Evolutionary conservation across 164 flowering plant genomes (phyloP).

Genomic region (Pachysandra terminalis): DNA sequence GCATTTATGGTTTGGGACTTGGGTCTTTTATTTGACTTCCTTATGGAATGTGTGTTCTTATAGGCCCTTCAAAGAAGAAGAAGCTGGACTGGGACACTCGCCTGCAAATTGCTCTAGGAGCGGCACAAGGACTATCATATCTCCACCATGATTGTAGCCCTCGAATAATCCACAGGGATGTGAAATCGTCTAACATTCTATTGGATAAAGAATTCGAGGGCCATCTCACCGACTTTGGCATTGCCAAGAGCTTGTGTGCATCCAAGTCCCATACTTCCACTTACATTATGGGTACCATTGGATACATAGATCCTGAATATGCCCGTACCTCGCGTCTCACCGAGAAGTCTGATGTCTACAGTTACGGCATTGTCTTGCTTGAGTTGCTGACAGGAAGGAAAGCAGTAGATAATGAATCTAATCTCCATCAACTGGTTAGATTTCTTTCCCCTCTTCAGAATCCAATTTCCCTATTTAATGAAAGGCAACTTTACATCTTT

Average conservation of each 20-base stretch:
- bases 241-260: constrained; percentile 75
- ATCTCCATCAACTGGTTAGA: constrained; percentile 88
- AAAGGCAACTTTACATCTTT: too few species aligned
- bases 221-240: constrained; percentile 96
- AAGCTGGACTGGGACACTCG: constrained; percentile 91
- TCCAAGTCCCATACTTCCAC: constrained; percentile 86
- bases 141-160: constrained; percentile 98
- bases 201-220: constrained; percentile 87
- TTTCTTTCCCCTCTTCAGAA: too few species aligned
- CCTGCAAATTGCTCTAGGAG: constrained; percentile 75
- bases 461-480: too few species aligned
- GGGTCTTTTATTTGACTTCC: neutral
- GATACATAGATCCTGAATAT: constrained; percentile 99
- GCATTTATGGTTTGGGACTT: neutral
- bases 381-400: constrained; percentile 92
- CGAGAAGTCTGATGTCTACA: constrained; percentile 96
- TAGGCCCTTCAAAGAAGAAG: constrained; percentile 74
- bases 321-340: constrained; percentile 93
- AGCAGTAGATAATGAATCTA: constrained; percentile 91
- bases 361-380: constrained; percentile 87
- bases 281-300: constrained; percentile 93
- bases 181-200: constrained; percentile 91
- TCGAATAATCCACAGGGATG: constrained; percentile 91
- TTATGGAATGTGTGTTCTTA: neutral
- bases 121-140: constrained; percentile 92